A percentile compares a stretch with the other conserved stretches of the same genome.
These are phyloP conservation scores for Penicillium paxilli DNA, from an alignment of 495 filamentous ascomycete genomes.

Conservation along the genomic window DNA sequence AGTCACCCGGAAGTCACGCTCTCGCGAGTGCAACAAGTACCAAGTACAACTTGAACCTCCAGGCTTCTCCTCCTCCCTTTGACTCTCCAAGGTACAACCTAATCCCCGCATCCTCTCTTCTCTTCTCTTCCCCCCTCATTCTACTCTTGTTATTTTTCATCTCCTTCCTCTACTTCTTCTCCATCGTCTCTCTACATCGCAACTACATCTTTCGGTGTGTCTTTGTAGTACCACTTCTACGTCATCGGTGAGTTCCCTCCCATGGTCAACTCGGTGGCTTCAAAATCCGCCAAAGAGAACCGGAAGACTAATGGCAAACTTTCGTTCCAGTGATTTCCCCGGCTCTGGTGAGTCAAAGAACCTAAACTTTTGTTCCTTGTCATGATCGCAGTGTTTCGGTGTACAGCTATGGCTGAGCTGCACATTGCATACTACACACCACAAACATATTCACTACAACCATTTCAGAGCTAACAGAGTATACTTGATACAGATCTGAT, in stretches of 20 bases:
- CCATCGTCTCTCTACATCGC: no score
- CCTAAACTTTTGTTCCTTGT: not conserved
- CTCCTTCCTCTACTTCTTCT: not conserved
- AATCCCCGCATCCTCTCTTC: constrained; percentile 14
- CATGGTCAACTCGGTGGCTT: constrained; percentile 8
- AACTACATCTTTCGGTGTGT: not conserved
- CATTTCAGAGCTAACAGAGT: no score
- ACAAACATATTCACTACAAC: not conserved
- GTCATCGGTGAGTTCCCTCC: constrained; percentile 25
- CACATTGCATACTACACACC: not conserved
- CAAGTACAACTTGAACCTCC: not conserved
- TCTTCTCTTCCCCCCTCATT: constrained; percentile 9
- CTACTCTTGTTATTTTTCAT: not conserved
- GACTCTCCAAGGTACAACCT: not conserved
- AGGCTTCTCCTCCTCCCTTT: no score
- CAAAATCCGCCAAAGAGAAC: constrained; percentile 12
- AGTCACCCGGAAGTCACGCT: not conserved
- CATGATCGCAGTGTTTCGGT: not conserved
- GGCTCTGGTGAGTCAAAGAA: constrained; percentile 1
- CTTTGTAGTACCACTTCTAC: not conserved
- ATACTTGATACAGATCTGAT: no score
- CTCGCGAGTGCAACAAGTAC: not conserved
- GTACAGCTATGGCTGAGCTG: not conserved
- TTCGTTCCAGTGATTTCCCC: not conserved
- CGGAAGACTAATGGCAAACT: not conserved